These are phyloP conservation scores for Colletotrichum ledebouriae DNA, from an alignment of 2,329 filamentous ascomycete species.

Conservation along the genomic window DNA sequence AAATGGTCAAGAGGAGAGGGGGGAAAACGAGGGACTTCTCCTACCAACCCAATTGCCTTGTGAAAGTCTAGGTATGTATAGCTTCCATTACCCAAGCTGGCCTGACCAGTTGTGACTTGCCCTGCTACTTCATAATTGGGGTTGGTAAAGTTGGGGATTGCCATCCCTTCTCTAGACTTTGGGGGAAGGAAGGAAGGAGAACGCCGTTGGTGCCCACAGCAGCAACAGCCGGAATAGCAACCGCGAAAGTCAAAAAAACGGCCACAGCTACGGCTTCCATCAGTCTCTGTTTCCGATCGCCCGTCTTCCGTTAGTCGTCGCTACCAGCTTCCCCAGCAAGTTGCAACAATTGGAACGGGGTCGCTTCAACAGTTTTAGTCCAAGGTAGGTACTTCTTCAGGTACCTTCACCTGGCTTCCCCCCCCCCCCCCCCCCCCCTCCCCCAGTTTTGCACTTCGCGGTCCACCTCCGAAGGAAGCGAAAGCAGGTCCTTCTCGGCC, in stretches of 20 bases:
- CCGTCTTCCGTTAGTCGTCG: conserved; percentile 4
- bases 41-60: conserved; percentile 24
- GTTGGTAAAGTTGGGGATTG: background rate
- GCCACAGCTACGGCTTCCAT: conserved; percentile 1
- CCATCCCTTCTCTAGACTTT: conserved; percentile 19
- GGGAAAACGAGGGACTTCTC: conserved; percentile 27
- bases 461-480: conserved; percentile 39
- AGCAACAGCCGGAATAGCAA: background rate
- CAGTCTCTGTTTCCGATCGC: conserved; percentile 12
- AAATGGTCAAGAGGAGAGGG: conserved; percentile 36
- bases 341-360: background rate
- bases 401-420: too few relatives aligned
- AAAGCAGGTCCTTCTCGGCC: conserved; percentile 37
- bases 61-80: conserved; percentile 16
- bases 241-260: background rate
- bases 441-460: conserved; percentile 39
- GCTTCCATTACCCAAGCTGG: too few relatives aligned
- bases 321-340: conserved; percentile 7
- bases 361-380: conserved; percentile 22
- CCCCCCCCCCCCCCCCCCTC: conserved; percentile 30
- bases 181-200: background rate
- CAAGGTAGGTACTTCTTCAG: too few relatives aligned
- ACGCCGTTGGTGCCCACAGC: too few relatives aligned
- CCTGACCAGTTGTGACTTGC: too few relatives aligned
- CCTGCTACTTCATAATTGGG: background rate